These are phyloP conservation scores for Musa troglodytarum DNA, from an alignment of 176 grass and related monocot genomes.

Conservation along the genomic window DNA sequence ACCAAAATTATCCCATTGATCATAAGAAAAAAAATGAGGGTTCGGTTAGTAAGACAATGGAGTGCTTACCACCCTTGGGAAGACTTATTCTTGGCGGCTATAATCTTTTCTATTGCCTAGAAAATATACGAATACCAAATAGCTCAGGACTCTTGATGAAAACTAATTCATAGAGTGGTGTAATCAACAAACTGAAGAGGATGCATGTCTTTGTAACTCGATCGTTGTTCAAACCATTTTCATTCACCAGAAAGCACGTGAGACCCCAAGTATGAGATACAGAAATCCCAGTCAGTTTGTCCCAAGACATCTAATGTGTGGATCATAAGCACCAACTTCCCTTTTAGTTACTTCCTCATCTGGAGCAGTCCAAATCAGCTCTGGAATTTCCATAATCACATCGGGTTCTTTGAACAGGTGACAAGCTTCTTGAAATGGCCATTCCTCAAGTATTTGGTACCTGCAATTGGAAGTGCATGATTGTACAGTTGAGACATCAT, in stretches of 20 bases:
- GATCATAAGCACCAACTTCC: slow-evolving; percentile 1
- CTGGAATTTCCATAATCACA: slow-evolving; percentile 53
- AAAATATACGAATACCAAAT: slow-evolving; percentile 20
- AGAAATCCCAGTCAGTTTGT: slow-evolving; percentile 9
- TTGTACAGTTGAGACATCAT: background rate
- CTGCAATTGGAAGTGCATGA: slow-evolving; percentile 19
- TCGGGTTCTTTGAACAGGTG: slow-evolving; percentile 69
- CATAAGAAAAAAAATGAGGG: background rate
- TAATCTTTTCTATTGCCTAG: slow-evolving; percentile 82
- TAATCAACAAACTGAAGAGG: slow-evolving; percentile 22
- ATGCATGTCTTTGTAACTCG: slow-evolving; percentile 56
- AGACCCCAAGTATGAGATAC: slow-evolving; percentile 41
- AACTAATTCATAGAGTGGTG: slow-evolving; percentile 8
- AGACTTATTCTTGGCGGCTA: slow-evolving; percentile 51
- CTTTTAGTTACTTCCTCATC: slow-evolving; percentile 49
- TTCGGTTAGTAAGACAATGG: slow-evolving; percentile 1
- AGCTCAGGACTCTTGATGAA: background rate
- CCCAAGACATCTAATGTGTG: slow-evolving; percentile 13
- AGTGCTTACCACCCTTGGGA: slow-evolving; percentile 45
- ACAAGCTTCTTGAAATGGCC: slow-evolving; percentile 83
- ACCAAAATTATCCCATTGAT: slow-evolving; percentile 19
- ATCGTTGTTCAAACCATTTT: slow-evolving; percentile 84
- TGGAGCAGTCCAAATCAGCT: slow-evolving; percentile 52
- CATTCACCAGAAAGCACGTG: slow-evolving; percentile 51
- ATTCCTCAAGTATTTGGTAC: slow-evolving; percentile 74